Evolutionary conservation across 257 asterid genomes (phyloP), one percentile per base, ranked within the genome.

Genomic region (Fraxinus cuspidata): DNA sequence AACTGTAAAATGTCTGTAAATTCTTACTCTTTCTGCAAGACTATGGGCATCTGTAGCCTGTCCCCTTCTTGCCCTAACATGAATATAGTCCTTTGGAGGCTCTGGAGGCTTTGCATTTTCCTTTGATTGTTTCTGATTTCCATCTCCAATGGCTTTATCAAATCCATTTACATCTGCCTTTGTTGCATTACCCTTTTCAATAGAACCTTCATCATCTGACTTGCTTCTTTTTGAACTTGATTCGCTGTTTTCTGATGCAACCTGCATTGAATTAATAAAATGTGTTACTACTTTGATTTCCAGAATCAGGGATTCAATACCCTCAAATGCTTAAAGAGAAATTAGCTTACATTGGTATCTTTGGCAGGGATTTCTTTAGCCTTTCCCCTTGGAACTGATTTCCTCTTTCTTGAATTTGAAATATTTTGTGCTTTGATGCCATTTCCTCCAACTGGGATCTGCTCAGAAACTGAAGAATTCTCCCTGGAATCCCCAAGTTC

Each of bases 31-130:
- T 86, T 94, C 98, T 60, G 98, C 98, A 49, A 94, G 91, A 79
- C 98, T 94, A 56, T 94, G 98, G 32, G 97, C 97, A 84, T 94
- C 98, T 19, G 98, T 94, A 13, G 98, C 98, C 44, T 94, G 96
- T n/a, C 98, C 98, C 73, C 98, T 88, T 86, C 98, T 89, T 4
- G 98, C 98, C 86, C 98, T 89, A 42, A 94, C 98, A 85, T 94
- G 98, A 81, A 94, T 94, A 58, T 92, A 94, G 75, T 94, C 98
- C 85, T 92, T 92, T 29, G 89, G 92, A 37, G 97, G 82, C 86
- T 90, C 97, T 53, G 87, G 72, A 16, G 77, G 78, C 84, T 83
- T 86, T 56, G 79, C 74, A 73, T 79, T 74, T 27, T 81, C 87
- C 37, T 81, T 83, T 37, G 37, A 76, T 72, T 71, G 81, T 77